Conservation (phyloP, 1,284 basidiomycete genomes). For the Termitomyces sp. region DNA sequence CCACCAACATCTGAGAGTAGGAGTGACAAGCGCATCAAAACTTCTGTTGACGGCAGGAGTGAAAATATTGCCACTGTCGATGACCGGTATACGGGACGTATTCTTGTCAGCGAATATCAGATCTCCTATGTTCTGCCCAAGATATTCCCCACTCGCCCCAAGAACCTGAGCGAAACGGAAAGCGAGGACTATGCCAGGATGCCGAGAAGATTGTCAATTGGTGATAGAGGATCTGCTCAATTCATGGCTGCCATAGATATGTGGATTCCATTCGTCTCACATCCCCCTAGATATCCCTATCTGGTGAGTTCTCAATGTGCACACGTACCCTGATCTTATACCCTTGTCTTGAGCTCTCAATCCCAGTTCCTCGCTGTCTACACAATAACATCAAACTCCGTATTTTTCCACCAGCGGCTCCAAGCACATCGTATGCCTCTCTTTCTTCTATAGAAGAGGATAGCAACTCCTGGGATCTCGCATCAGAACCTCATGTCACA, state of each 20-base stretch:
- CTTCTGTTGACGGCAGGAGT: slow-evolving; percentile 10
- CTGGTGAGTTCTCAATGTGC: slow-evolving; percentile 42
- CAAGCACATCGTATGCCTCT: slow-evolving; percentile 63
- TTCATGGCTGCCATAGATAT: slow-evolving; percentile 77
- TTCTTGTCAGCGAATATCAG: slow-evolving; percentile 70
- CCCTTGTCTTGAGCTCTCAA: slow-evolving; percentile 47
- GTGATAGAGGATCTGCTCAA: slow-evolving; percentile 53
- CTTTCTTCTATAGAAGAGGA: slow-evolving; percentile 72
- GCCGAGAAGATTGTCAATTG: slow-evolving; percentile 48
- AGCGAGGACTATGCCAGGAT: slow-evolving; percentile 28
- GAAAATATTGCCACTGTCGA: slow-evolving; percentile 44
- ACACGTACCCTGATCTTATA: slow-evolving; percentile 2
- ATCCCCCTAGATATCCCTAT: slow-evolving; percentile 65
- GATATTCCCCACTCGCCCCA: slow-evolving; percentile 50
- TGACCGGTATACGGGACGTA: slow-evolving; percentile 63
- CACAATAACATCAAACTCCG: slow-evolving; percentile 69
- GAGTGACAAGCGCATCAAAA: slow-evolving; percentile 24
- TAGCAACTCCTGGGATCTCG: slow-evolving; percentile 63
- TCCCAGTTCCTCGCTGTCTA: slow-evolving; percentile 71
- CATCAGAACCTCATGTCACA: slow-evolving; percentile 71
- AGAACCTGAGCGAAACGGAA: slow-evolving; percentile 20
- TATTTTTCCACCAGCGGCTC: slow-evolving; percentile 57
- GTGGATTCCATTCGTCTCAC: slow-evolving; percentile 63
- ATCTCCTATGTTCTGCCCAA: slow-evolving; percentile 75
- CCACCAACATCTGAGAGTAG: slow-evolving; percentile 32